A percentile compares a stretch with the other conserved stretches of the same genome.
These are phyloP conservation scores for Phytophthora fragariae DNA, from an alignment of 352 stramenopile genomes.

Conservation along the genomic window DNA sequence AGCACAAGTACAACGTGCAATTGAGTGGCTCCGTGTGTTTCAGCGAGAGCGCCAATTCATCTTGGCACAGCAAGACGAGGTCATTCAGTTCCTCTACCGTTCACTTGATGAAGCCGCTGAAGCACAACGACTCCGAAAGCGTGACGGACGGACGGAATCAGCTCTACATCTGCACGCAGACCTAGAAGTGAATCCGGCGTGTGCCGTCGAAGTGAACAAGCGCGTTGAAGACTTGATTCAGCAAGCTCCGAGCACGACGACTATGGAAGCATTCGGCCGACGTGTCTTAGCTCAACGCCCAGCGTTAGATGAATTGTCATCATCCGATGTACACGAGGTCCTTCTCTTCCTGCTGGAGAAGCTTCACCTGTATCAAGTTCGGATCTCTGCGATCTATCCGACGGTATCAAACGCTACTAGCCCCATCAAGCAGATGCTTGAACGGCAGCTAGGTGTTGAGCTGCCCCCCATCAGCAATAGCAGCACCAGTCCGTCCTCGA, in stretches of 20 bases:
- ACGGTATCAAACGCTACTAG: conserved; percentile 9
- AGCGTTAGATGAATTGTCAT: conserved; percentile 61
- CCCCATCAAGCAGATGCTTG: conserved; percentile 37
- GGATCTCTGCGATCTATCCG: conserved; percentile 54
- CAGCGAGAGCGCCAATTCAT: conserved; percentile 67
- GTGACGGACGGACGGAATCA: not conserved
- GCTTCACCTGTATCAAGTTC: conserved; percentile 66
- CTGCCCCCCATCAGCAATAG: conserved; percentile 51
- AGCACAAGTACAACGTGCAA: conserved; percentile 38
- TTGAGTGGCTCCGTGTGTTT: conserved; percentile 60
- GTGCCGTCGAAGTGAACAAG: not conserved
- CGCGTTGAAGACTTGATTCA: conserved; percentile 36
- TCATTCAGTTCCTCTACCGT: conserved; percentile 67
- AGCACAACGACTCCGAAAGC: conserved; percentile 5
- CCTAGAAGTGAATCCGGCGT: not conserved
- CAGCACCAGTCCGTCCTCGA: conserved; percentile 37
- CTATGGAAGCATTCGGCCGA: conserved; percentile 49
- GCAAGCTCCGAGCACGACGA: conserved; percentile 35
- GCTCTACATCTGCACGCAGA: not conserved
- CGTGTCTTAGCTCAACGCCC: conserved; percentile 37
- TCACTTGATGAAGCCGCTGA: conserved; percentile 45
- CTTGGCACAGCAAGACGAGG: conserved; percentile 67
- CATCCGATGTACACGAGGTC: conserved; percentile 50
- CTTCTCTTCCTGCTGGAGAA: conserved; percentile 73
- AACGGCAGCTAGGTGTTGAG: conserved; percentile 65